phyloP scores from a whole-genome alignment of 306 rosid species.

The Ochetophila trinervis region DNA sequence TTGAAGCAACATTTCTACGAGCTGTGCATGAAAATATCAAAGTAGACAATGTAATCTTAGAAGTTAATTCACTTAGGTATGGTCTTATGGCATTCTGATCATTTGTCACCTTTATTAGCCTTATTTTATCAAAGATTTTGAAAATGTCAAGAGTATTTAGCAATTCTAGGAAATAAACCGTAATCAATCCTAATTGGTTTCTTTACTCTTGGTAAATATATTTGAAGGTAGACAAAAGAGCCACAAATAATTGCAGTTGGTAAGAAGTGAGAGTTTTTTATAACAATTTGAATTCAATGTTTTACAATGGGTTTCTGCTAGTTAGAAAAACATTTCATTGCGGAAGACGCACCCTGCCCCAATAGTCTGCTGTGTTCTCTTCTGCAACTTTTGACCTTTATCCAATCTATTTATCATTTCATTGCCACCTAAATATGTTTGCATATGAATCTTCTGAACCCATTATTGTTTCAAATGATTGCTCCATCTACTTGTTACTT shows the following conservation, averaged over 20 bases:
- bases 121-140: not conserved
- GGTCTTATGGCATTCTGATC: constrained; percentile 13
- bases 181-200: not conserved
- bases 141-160: not conserved
- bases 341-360: too few relatives aligned
- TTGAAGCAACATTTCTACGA: constrained; percentile 90
- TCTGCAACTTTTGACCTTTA: too few relatives aligned
- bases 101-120: not conserved
- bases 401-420: too few relatives aligned
- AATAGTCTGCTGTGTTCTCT: too few relatives aligned
- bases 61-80: constrained; percentile 85
- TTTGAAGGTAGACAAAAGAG: not conserved
- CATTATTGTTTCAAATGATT: too few relatives aligned
- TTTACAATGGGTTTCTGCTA: too few relatives aligned
- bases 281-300: not conserved
- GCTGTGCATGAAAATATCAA: constrained; percentile 85
- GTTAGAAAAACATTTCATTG: too few relatives aligned
- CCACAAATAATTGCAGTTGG: not conserved
- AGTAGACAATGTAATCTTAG: constrained; percentile 66
- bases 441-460: too few relatives aligned
- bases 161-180: not conserved
- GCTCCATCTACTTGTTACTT: not conserved
- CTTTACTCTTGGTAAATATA: too few relatives aligned
- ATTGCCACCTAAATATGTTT: too few relatives aligned
- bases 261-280: not conserved